Conservation (phyloP, 2,329 filamentous ascomycete genomes). For the Sarocladium brachiariae region DNA sequence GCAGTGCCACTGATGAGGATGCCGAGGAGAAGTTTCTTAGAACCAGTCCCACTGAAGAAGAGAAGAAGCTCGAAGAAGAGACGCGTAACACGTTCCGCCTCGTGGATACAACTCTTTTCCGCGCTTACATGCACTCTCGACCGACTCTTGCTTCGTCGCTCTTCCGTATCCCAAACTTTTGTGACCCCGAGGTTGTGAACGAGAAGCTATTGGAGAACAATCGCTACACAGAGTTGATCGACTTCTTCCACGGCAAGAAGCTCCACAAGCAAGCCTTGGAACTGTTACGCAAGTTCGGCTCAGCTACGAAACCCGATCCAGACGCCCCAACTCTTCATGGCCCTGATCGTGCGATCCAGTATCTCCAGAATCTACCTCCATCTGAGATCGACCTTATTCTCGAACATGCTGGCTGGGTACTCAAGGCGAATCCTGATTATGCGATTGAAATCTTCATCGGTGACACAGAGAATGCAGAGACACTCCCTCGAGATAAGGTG, state of each 20-base stretch:
- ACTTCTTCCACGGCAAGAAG: conserved; percentile 94
- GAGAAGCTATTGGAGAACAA: conserved; percentile 83
- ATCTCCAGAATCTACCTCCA: conserved; percentile 81
- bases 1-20: conserved; percentile 37
- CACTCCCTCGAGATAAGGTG: conserved; percentile 69
- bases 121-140: conserved; percentile 87
- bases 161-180: conserved; percentile 95
- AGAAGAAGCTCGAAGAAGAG: conserved; percentile 60
- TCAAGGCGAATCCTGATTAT: conserved; percentile 62
- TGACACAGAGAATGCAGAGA: conserved; percentile 93
- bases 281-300: conserved; percentile 74
- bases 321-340: conserved; percentile 60
- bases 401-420: conserved; percentile 84
- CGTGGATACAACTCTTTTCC: conserved; percentile 90
- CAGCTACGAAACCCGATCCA: conserved; percentile 43
- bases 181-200: conserved; percentile 91
- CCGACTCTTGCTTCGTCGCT: conserved; percentile 80
- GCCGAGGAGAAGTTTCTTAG: conserved; percentile 51
- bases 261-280: conserved; percentile 82
- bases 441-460: conserved; percentile 92
- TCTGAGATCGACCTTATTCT: conserved; percentile 86
- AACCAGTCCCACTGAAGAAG: conserved; percentile 37
- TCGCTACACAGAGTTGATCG: conserved; percentile 89
- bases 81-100: conserved; percentile 71
- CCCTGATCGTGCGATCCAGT: conserved; percentile 75